phyloP scores from a whole-genome alignment of 352 stramenopile species.

The Phytophthora cryptogea region DNA sequence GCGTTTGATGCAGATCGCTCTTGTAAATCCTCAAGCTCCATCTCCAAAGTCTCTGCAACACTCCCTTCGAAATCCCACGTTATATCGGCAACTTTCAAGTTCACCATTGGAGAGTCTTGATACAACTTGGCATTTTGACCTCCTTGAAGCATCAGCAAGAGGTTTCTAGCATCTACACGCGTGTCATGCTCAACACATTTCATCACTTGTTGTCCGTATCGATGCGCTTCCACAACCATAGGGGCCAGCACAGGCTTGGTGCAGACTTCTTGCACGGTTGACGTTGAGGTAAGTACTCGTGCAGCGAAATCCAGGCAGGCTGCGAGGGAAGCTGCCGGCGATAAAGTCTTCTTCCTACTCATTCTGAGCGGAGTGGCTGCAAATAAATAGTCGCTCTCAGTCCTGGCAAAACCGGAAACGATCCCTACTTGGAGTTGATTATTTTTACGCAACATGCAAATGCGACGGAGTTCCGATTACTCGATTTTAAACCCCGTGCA shows the following conservation, averaged over 20 bases:
- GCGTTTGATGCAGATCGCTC: conserved; percentile 26
- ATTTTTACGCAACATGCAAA: conserved; percentile 33
- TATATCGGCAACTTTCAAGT: conserved; percentile 48
- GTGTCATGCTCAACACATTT: conserved; percentile 8
- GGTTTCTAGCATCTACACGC: conserved; percentile 26
- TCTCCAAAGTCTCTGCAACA: conserved; percentile 53
- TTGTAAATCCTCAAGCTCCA: conserved; percentile 65
- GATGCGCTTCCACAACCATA: conserved; percentile 65
- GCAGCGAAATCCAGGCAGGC: conserved; percentile 55
- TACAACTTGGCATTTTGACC: conserved; percentile 15
- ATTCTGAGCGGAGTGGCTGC: conserved; percentile 4
- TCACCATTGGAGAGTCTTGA: conserved; percentile 9
- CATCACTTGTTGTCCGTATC: conserved; percentile 44
- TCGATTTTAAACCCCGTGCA: background rate
- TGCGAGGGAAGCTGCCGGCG: conserved; percentile 37
- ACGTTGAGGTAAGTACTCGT: conserved; percentile 30
- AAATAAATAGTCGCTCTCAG: background rate
- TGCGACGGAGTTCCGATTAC: conserved; percentile 3
- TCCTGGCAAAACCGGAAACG: conserved; percentile 4
- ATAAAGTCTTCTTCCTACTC: conserved; percentile 38
- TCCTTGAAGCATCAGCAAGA: conserved; percentile 28
- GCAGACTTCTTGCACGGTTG: conserved; percentile 35
- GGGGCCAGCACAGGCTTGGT: conserved; percentile 51
- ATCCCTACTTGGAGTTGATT: conserved; percentile 17
- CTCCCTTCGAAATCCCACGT: conserved; percentile 64